A percentile compares a stretch with the other conserved stretches of the same genome.
Conservation (phyloP, 306 rosid genomes). For the Rosa rugosa region DNA sequence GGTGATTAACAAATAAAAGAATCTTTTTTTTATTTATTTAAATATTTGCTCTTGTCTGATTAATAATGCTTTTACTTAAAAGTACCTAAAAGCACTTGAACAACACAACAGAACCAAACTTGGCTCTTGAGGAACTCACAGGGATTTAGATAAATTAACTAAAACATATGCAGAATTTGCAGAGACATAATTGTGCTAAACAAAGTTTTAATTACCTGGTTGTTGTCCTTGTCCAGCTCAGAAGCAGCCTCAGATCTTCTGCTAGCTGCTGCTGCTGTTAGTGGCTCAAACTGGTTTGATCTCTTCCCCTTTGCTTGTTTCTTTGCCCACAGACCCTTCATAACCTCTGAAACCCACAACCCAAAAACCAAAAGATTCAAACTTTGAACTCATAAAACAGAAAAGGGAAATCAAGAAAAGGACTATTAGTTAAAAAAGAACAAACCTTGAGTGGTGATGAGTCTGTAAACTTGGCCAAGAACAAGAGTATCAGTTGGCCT, state of each 20-base stretch:
- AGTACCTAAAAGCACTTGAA: background rate
- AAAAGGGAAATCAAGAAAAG: background rate
- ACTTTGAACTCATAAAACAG: slow-evolving; percentile 6
- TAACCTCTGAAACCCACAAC: slow-evolving; percentile 53
- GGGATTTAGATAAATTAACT: background rate
- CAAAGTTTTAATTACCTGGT: slow-evolving; percentile 50
- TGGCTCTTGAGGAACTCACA: slow-evolving; percentile 11
- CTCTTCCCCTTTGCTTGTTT: slow-evolving; percentile 79
- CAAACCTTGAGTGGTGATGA: slow-evolving; percentile 80
- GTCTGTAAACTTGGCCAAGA: slow-evolving; percentile 95
- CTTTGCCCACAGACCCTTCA: slow-evolving; percentile 84
- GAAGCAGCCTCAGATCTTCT: slow-evolving; percentile 36
- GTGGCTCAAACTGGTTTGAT: slow-evolving; percentile 41
- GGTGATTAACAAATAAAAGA: slow-evolving; percentile 26
- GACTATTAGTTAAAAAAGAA: background rate
- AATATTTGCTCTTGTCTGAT: slow-evolving; percentile 11
- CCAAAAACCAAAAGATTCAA: slow-evolving; percentile 5
- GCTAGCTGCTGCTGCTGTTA: slow-evolving; percentile 27
- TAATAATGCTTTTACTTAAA: slow-evolving; percentile 12
- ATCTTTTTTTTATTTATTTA: background rate
- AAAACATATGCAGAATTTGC: slow-evolving; percentile 1
- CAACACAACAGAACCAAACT: slow-evolving; percentile 2
- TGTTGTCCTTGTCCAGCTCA: slow-evolving; percentile 42
- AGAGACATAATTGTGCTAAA: slow-evolving; percentile 1
- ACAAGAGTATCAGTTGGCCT: slow-evolving; percentile 85